phyloP scores from a whole-genome alignment of 2,329 filamentous ascomycete species.

The Akanthomyces uredinophilus region DNA sequence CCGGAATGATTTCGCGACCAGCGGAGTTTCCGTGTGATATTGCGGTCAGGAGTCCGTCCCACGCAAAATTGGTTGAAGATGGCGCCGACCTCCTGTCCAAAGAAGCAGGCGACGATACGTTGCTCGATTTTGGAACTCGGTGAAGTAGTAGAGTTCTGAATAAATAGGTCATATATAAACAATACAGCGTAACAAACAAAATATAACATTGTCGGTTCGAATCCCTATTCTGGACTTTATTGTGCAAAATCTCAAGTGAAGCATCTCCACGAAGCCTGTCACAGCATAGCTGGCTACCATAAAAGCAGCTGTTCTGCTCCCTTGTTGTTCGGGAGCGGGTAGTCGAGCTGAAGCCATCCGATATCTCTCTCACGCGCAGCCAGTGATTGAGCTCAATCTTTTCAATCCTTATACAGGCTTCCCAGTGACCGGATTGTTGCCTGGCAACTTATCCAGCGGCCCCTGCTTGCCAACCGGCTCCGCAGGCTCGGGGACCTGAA shows the following conservation, averaged over 20 bases:
- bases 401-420: not conserved
- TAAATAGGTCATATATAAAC: too few relatives aligned
- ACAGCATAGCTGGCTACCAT: too few relatives aligned
- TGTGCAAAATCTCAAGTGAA: too few relatives aligned
- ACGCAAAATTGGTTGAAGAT: not conserved
- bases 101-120: not conserved
- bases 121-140: not conserved
- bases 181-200: too few relatives aligned
- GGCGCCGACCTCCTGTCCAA: not conserved
- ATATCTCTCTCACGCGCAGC: too few relatives aligned
- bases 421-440: slow-evolving; percentile 23
- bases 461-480: slow-evolving; percentile 24
- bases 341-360: too few relatives aligned
- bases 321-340: too few relatives aligned
- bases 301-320: too few relatives aligned
- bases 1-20: not conserved
- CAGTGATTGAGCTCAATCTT: too few relatives aligned
- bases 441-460: slow-evolving; percentile 22
- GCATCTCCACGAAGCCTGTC: too few relatives aligned
- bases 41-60: not conserved
- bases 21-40: not conserved
- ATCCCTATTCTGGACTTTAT: too few relatives aligned
- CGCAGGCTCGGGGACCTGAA: slow-evolving; percentile 19
- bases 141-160: not conserved
- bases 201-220: too few relatives aligned